Percentiles rank a stretch among this genome's conserved stretches.
Evolutionary conservation across 805 yeast species (phyloP).

Genomic region (Candida cerambycidarum): DNA sequence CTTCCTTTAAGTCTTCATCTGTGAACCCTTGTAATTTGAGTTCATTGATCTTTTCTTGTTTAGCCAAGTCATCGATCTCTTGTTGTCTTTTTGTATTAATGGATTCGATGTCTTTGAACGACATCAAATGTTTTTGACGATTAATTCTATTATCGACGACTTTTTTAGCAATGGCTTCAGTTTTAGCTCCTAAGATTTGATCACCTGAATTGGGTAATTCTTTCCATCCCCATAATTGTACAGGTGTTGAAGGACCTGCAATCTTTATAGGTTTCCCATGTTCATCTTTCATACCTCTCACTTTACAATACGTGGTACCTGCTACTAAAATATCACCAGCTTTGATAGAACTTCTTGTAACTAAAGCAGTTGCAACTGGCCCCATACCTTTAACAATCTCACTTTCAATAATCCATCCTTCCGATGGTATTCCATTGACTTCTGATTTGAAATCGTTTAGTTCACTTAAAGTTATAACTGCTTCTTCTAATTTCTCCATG

Average conservation of each 20-base stretch:
- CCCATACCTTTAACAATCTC: slow-evolving; percentile 82
- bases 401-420: slow-evolving; percentile 91
- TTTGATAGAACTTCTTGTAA: slow-evolving; percentile 73
- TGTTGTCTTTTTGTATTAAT: slow-evolving; percentile 68
- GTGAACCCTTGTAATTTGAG: slow-evolving; percentile 62
- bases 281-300: slow-evolving; percentile 75
- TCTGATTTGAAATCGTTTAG: slow-evolving; percentile 74
- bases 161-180: slow-evolving; percentile 72
- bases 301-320: slow-evolving; percentile 84
- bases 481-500: slow-evolving; percentile 87
- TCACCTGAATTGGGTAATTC: slow-evolving; percentile 92
- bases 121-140: slow-evolving; percentile 51
- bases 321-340: slow-evolving; percentile 77
- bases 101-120: slow-evolving; percentile 62
- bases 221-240: slow-evolving; percentile 92
- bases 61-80: slow-evolving; percentile 50
- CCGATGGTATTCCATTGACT: slow-evolving; percentile 49
- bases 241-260: slow-evolving; percentile 89
- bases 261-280: slow-evolving; percentile 56
- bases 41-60: slow-evolving; percentile 55
- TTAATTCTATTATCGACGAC: slow-evolving; percentile 65
- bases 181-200: slow-evolving; percentile 70
- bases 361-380: slow-evolving; percentile 78
- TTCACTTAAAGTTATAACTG: slow-evolving; percentile 82
- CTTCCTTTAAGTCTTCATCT: slow-evolving; percentile 40